Conservation (phyloP, 257 asterid species). For the Scutellaria barbata region DNA sequence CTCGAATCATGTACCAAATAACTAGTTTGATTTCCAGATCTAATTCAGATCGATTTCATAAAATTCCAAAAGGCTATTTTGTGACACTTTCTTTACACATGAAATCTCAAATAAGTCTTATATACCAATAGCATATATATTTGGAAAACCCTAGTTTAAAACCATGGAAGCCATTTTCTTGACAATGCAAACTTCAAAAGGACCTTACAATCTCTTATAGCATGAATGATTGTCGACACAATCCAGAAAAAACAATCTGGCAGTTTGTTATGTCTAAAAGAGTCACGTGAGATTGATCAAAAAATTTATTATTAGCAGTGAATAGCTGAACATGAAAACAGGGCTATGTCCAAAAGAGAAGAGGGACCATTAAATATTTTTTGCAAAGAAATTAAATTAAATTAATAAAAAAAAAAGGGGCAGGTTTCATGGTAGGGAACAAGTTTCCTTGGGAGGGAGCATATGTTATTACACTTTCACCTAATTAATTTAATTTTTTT, state of each 20-base stretch:
- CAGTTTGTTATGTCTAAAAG: conserved; percentile 25
- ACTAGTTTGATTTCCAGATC: too few species aligned
- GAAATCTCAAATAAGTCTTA: neutral
- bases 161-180: neutral
- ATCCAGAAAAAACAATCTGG: conserved; percentile 25
- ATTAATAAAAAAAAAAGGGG: neutral
- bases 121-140: neutral
- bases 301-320: conserved; percentile 17
- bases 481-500: conserved; percentile 12
- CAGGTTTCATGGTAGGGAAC: conserved; percentile 41
- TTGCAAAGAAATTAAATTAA: neutral
- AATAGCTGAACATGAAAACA: conserved; percentile 34
- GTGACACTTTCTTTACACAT: too few species aligned
- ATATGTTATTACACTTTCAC: conserved; percentile 29
- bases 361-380: conserved; percentile 37
- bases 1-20: too few species aligned
- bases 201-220: neutral
- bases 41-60: too few species aligned
- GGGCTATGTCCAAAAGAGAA: conserved; percentile 1
- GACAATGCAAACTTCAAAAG: neutral
- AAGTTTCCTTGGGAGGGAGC: conserved; percentile 43
- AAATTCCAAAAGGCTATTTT: too few species aligned
- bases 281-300: conserved; percentile 37
- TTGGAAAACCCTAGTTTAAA: neutral
- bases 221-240: conserved; percentile 30